Base-by-base conservation (phyloP, 345 rosid species). In the Carallia pectinifolia region DNA sequence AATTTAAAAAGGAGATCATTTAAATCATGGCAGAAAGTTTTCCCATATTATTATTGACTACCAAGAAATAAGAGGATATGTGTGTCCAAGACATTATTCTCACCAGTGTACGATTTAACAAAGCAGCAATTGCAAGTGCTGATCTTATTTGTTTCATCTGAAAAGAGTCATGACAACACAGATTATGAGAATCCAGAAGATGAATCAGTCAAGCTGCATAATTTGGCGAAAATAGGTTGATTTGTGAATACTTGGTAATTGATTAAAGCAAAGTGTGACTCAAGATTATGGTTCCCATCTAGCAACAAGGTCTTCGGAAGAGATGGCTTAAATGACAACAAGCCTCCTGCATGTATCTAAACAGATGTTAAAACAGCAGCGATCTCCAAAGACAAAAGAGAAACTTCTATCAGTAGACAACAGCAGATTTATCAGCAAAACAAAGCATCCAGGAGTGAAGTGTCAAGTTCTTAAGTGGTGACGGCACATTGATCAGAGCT, bases 71-170 rank as follows among this genome's bases (percentile, higher is more conserved):
- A 54, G 47, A 52, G 39, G 13, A 36, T 13, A 37, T 7, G 16
- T 5, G 33, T n/a, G 29, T 16, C 19, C 38, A 61, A 34, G 47
- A 34, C 19, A 61, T 13, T 61, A 47, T 65, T 70, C 97, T 86
- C 82, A 95, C 99, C 92, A 95, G 81, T 0, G 94, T 89, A 67
- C 99, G 97, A 33, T 95, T 88, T 67, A 95, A 81, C 67, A 92
- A 73, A 68, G 90, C 79, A 30, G 99, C 96, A 76, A 95, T 81
- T 68, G 98, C 94, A 38, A 95, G 86, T 15, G 99, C 99, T 13
- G 91, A 78, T 85, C 98, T 90, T 77, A 95, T 88, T 77, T 95
- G 98, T 77, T 88, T 92, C 39, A 90, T 86, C 99, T 95, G 88
- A 60, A 79, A 33, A 74, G 62, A 72, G 68, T 60, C 59, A 73